phyloP scores from a whole-genome alignment of 1,139 yeast genomes.

The Torulaspora pretoriensis region DNA sequence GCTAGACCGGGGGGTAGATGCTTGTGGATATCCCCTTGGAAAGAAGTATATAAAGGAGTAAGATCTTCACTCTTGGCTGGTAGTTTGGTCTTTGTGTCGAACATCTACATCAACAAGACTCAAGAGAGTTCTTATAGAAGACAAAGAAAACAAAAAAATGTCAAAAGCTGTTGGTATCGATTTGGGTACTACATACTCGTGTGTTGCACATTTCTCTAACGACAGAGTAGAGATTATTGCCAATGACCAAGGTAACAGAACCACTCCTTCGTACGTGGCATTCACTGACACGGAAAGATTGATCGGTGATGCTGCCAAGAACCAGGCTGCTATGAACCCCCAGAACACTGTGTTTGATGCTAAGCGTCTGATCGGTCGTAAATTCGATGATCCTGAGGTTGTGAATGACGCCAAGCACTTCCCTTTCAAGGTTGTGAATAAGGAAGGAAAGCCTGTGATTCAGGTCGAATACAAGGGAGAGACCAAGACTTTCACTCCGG shows the following conservation, averaged over 20 bases:
- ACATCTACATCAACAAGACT: neutral
- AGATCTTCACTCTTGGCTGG: neutral
- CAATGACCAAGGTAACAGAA: slow-evolving; percentile 69
- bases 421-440: slow-evolving; percentile 57
- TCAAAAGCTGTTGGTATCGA: slow-evolving; percentile 77
- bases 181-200: slow-evolving; percentile 81
- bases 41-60: neutral
- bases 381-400: slow-evolving; percentile 56
- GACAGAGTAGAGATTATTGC: slow-evolving; percentile 71
- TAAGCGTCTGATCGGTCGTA: slow-evolving; percentile 65
- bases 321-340: slow-evolving; percentile 69
- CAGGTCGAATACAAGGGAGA: slow-evolving; percentile 65
- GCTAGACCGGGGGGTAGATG: neutral
- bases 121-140: slow-evolving; percentile 8
- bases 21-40: too few relatives aligned
- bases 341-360: slow-evolving; percentile 64
- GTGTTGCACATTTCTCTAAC: slow-evolving; percentile 72
- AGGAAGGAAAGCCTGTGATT: slow-evolving; percentile 56
- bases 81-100: neutral
- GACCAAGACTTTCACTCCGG: slow-evolving; percentile 59
- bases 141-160: slow-evolving; percentile 37
- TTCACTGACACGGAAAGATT: slow-evolving; percentile 64
- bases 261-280: slow-evolving; percentile 66
- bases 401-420: slow-evolving; percentile 55
- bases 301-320: slow-evolving; percentile 70